Conservation (phyloP, 2,329 filamentous ascomycete species). For the Claviceps africana region DNA sequence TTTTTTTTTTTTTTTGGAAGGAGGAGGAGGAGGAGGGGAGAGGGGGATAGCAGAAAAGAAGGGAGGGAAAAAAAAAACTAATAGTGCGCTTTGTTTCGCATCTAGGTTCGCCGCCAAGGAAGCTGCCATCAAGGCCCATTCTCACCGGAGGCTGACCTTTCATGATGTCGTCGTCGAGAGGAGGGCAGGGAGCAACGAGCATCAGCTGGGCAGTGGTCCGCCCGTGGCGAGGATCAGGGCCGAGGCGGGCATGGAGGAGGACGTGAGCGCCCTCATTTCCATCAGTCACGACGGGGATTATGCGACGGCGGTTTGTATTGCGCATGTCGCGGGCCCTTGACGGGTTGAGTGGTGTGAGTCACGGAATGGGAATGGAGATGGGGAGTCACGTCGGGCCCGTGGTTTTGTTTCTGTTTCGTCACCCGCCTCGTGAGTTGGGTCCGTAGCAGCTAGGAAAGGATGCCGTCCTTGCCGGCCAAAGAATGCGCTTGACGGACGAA, state of each 20-base stretch:
- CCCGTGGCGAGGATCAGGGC: constrained; percentile 30
- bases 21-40: too few species aligned
- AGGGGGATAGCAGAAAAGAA: too few species aligned
- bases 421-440: too few species aligned
- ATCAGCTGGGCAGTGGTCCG: constrained; percentile 25
- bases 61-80: not conserved
- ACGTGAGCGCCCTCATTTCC: constrained; percentile 52
- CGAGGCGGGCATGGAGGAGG: constrained; percentile 10
- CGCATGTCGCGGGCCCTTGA: constrained; percentile 12
- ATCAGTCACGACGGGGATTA: constrained; percentile 84
- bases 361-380: too few species aligned
- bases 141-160: constrained; percentile 42
- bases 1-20: not conserved
- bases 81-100: not conserved
- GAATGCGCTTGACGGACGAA: too few species aligned
- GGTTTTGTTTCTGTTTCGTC: too few species aligned
- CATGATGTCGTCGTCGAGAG: constrained; percentile 42
- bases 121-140: constrained; percentile 58
- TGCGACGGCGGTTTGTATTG: constrained; percentile 56
- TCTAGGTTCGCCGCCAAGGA: constrained; percentile 58
- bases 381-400: too few species aligned
- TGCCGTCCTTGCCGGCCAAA: too few species aligned
- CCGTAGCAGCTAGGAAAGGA: too few species aligned
- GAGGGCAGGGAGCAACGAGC: constrained; percentile 12
- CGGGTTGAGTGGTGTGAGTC: too few species aligned